Evolutionary conservation across 768 basidiomycete genomes (phyloP).

Genomic region (Sarcomyxa edulis): DNA sequence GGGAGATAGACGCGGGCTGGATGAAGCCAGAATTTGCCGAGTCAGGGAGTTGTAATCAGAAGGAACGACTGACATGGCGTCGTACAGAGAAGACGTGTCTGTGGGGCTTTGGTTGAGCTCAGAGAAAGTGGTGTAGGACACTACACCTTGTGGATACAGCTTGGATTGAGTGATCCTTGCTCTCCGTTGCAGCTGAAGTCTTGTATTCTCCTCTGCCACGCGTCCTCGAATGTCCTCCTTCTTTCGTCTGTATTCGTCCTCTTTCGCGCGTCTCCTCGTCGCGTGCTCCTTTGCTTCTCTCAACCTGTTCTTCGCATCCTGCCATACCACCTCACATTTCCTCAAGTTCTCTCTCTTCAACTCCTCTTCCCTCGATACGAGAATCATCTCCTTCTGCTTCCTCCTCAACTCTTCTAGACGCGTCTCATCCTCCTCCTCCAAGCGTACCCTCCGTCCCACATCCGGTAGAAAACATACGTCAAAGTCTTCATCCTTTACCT

Average conservation of each 20-base stretch:
- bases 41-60: constrained; percentile 20
- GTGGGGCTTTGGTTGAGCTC: background rate
- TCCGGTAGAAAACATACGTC: constrained; percentile 41
- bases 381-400: constrained; percentile 25
- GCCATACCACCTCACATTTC: constrained; percentile 45
- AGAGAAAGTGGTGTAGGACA: constrained; percentile 2
- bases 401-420: constrained; percentile 19
- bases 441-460: constrained; percentile 29
- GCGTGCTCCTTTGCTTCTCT: constrained; percentile 32
- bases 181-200: constrained; percentile 17
- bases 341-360: constrained; percentile 34
- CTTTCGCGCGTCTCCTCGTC: constrained; percentile 23
- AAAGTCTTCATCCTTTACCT: constrained; percentile 50
- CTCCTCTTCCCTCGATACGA: constrained; percentile 27
- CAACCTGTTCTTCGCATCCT: constrained; percentile 37
- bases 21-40: constrained; percentile 14
- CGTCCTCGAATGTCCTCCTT: constrained; percentile 22
- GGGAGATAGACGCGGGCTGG: too few species aligned
- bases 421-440: constrained; percentile 38
- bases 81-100: constrained; percentile 5
- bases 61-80: constrained; percentile 1
- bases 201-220: constrained; percentile 11
- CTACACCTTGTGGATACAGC: background rate
- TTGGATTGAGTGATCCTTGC: constrained; percentile 20
- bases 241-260: constrained; percentile 22